Evolutionary conservation across 1,139 yeast species (phyloP), one percentile per base, ranked within the genome.

Genomic region (Meyerozyma carpophila): DNA sequence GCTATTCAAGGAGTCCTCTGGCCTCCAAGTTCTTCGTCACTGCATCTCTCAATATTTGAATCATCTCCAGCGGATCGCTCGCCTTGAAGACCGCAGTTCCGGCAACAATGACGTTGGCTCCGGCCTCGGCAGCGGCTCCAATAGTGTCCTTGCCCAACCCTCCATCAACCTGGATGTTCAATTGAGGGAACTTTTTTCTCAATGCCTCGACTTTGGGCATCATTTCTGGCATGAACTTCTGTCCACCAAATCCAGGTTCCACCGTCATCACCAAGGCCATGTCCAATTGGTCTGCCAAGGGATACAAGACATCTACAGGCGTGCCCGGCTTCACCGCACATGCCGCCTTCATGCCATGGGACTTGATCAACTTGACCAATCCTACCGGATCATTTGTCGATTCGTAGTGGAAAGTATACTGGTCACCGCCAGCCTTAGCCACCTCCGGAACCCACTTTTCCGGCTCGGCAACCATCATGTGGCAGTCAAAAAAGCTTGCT

Each of bases 191-290:
- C 59, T 75, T 79, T 41, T 65, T 63, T 63, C 99, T 81, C 56
- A 93, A 74, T 32, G 72, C 73, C 56, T 80, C 83, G 39, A 93
- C 98, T 68, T 93, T 93, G 49, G 94, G 88, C 98, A 93, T 91
- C 96, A 91, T 91, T 49, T 83, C 87, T 13, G 81, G 73, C 96
- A 88, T 90, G 73, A 93, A 94, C 64, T 85, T 86, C 66, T 93
- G 99, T 41, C 99, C 99, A 31, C 98, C 98, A 60, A 93, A 93
- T 1, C 98, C 98, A 8, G 98, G 98, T 65, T 93, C 98, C 38
- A 93, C 98, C 3, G 98, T 93, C 98, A 93, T 94, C 43, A 93
- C 84, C 49, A 93, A 75, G 8, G 90, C 93, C 96, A 93, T 87
- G 62, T 94, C 98, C 54, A 93, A 73, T 51, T 81, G 70, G 44